Evolutionary conservation across 2,329 filamentous ascomycete genomes (phyloP).

Genomic region (Chaetomium olivaceum): DNA sequence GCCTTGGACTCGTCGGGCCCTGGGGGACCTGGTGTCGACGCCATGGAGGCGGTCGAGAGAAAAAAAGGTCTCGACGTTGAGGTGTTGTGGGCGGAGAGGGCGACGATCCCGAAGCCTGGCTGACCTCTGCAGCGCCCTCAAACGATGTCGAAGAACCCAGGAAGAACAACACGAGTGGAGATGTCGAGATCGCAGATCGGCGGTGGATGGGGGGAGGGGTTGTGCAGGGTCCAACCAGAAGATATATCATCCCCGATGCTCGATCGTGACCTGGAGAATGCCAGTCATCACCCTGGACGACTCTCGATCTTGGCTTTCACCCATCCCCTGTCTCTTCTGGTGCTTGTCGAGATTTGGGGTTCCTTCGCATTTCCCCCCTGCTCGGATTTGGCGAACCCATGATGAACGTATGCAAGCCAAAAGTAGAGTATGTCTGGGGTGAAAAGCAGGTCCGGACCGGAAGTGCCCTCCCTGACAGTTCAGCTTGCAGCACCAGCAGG

Average conservation of each 20-base stretch:
- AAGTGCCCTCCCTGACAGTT: not conserved
- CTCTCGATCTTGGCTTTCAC: not conserved
- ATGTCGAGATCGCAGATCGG: constrained; percentile 8
- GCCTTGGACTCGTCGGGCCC: constrained; percentile 22
- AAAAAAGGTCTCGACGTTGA: not conserved
- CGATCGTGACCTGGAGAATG: not conserved
- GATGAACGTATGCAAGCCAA: not conserved
- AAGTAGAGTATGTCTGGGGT: not conserved
- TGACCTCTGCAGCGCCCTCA: not conserved
- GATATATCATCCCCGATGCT: not conserved
- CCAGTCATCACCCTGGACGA: not conserved
- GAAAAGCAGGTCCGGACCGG: not conserved
- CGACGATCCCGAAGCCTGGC: not conserved
- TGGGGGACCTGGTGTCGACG: constrained; percentile 11
- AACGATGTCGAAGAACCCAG: not conserved
- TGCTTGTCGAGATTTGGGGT: not conserved
- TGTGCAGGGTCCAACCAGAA: not conserved
- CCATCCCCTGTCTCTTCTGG: not conserved
- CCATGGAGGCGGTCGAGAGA: constrained; percentile 3
- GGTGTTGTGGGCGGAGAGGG: not conserved
- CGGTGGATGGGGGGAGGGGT: not conserved
- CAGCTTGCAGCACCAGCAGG: not conserved
- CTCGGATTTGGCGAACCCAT: constrained; percentile 6
- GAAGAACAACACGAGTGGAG: constrained; percentile 7
- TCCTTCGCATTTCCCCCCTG: not conserved